Conservation (phyloP, 768 basidiomycete genomes). For the Hygrophoropsis aurantiaca region DNA sequence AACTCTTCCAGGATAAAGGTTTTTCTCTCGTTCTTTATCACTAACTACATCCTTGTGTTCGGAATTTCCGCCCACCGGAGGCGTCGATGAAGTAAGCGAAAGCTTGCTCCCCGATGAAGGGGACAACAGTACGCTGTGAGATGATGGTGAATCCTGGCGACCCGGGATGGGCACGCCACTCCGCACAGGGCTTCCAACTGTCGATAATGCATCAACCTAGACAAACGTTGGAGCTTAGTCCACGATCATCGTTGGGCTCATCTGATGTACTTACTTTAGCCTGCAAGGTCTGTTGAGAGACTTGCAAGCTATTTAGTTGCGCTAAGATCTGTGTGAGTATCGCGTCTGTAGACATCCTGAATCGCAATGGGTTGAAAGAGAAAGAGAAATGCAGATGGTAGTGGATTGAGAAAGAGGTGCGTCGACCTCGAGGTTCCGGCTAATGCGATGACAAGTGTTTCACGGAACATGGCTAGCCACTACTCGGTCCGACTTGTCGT, state of each 20-base stretch:
- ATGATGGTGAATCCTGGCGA: conserved; percentile 20
- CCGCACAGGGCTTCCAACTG: conserved; percentile 21
- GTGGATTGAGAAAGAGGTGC: conserved; percentile 6
- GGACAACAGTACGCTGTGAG: conserved; percentile 25
- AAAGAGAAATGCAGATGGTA: conserved; percentile 7
- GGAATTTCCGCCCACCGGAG: conserved; percentile 13
- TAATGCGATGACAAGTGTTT: neutral
- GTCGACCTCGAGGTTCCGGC: conserved; percentile 1
- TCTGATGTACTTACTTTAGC: conserved; percentile 56
- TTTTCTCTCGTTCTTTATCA: conserved; percentile 71
- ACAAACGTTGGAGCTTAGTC: neutral
- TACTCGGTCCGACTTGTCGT: neutral
- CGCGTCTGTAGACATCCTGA: conserved; percentile 45
- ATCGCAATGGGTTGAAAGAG: conserved; percentile 1
- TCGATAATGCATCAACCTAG: conserved; percentile 53
- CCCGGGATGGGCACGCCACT: conserved; percentile 29
- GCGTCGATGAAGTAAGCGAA: conserved; percentile 27
- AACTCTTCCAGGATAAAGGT: conserved; percentile 80
- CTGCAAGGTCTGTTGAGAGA: conserved; percentile 75
- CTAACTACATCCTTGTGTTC: conserved; percentile 17
- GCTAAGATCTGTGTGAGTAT: conserved; percentile 70
- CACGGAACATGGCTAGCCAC: neutral
- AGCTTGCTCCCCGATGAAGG: conserved; percentile 23
- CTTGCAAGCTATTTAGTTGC: conserved; percentile 69
- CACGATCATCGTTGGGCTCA: neutral